Conservation (phyloP, 2,329 filamentous ascomycete genomes). For the Geosmithia flava region DNA sequence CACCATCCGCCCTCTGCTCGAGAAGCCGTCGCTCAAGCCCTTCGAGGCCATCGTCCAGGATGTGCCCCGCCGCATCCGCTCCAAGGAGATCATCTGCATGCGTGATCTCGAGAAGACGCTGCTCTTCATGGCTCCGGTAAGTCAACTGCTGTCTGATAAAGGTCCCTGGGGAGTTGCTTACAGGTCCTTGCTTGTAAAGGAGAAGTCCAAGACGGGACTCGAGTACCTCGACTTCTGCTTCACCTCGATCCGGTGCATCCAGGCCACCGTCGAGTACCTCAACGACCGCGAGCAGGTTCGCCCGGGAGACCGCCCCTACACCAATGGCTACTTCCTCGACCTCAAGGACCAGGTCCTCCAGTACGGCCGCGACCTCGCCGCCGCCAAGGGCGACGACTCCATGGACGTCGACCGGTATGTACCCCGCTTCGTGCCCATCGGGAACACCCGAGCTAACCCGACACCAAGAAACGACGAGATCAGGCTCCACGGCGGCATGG, state of each 20-base stretch:
- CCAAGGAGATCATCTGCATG: constrained; percentile 79
- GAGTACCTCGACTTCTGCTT: constrained; percentile 82
- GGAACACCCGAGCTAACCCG: constrained; percentile 1
- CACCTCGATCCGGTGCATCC: constrained; percentile 78
- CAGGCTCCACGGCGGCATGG: constrained; percentile 68
- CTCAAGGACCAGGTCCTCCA: constrained; percentile 85
- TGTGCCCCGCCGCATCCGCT: constrained; percentile 66
- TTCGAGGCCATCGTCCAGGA: constrained; percentile 73
- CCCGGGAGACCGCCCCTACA: constrained; percentile 80
- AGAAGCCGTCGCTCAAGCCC: constrained; percentile 59
- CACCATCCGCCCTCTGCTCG: constrained; percentile 66
- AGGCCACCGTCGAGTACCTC: constrained; percentile 77
- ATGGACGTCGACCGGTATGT: constrained; percentile 49
- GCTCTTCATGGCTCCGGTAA: constrained; percentile 86
- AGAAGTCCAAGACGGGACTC: constrained; percentile 58
- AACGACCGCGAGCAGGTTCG: constrained; percentile 78
- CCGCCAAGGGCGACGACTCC: constrained; percentile 53
- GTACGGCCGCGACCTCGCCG: constrained; percentile 76
- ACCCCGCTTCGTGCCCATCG: constrained; percentile 15
- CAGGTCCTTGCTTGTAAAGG: constrained; percentile 63
- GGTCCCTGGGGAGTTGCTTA: constrained; percentile 52
- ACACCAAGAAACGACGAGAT: constrained; percentile 49
- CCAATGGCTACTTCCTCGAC: constrained; percentile 93
- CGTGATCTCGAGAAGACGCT: constrained; percentile 91
- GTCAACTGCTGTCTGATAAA: constrained; percentile 47